phyloP scores from a whole-genome alignment of 2,329 filamentous ascomycete species.

The Bisporella sp. region DNA sequence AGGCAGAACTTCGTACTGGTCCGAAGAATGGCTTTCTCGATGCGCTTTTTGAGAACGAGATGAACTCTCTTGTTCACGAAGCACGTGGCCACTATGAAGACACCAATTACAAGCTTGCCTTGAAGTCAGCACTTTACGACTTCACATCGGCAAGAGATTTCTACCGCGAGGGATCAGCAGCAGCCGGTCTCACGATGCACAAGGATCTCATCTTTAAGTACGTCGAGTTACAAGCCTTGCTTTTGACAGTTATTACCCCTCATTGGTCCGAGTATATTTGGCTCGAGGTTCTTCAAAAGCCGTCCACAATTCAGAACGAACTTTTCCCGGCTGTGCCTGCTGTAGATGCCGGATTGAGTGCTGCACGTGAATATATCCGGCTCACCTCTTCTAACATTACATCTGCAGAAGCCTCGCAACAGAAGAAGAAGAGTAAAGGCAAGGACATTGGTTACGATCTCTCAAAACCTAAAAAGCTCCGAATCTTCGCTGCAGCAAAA shows the following conservation, averaged over 20 bases:
- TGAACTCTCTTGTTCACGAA: constrained; percentile 77
- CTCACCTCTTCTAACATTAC: constrained; percentile 69
- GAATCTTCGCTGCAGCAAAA: constrained; percentile 71
- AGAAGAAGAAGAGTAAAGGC: constrained; percentile 90
- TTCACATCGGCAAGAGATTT: constrained; percentile 82
- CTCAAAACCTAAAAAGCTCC: constrained; percentile 85
- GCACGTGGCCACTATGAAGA: constrained; percentile 70
- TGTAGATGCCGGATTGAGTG: constrained; percentile 60
- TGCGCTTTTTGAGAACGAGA: constrained; percentile 84
- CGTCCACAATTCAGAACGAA: constrained; percentile 70
- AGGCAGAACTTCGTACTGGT: constrained; percentile 67
- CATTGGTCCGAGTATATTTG: constrained; percentile 95
- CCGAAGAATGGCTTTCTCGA: constrained; percentile 75
- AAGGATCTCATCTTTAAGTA: constrained; percentile 71
- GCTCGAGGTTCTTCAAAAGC: constrained; percentile 80
- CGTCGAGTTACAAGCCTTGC: constrained; percentile 77
- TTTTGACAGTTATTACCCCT: constrained; percentile 78
- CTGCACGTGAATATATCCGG: constrained; percentile 77
- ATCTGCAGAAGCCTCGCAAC: constrained; percentile 72
- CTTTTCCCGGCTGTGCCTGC: constrained; percentile 64
- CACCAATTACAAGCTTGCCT: constrained; percentile 78
- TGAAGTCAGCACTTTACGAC: constrained; percentile 85
- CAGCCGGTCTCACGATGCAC: constrained; percentile 80
- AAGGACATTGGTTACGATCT: constrained; percentile 82
- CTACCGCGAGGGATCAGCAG: constrained; percentile 76